Evolutionary conservation across 148 eudicot species (phyloP).

Genomic region (Rhododendron molle): DNA sequence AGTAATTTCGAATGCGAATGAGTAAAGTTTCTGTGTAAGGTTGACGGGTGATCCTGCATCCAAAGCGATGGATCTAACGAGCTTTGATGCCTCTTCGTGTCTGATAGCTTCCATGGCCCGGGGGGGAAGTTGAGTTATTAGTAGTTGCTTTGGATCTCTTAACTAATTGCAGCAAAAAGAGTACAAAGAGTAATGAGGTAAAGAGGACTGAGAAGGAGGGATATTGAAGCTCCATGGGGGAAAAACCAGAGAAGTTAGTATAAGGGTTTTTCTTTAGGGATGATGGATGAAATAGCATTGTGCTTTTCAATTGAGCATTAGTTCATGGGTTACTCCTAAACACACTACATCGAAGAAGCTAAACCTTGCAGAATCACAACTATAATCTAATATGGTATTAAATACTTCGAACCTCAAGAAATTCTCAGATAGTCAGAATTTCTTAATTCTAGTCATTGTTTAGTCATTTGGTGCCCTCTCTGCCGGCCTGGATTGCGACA

Average conservation of each 20-base stretch:
- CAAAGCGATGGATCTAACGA: slow-evolving; percentile 7
- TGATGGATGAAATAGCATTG: neutral
- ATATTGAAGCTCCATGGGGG: neutral
- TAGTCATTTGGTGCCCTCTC: too few relatives aligned
- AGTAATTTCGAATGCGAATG: slow-evolving; percentile 4
- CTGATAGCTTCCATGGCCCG: slow-evolving; percentile 10
- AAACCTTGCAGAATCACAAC: too few relatives aligned
- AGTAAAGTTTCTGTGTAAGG: slow-evolving; percentile 9
- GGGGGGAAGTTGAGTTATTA: neutral
- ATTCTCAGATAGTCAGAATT: too few relatives aligned
- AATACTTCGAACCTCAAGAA: too few relatives aligned
- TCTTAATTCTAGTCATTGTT: too few relatives aligned
- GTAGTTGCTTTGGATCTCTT: neutral
- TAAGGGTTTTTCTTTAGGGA: neutral
- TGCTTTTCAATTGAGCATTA: too few relatives aligned
- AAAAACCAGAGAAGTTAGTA: neutral
- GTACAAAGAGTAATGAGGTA: neutral
- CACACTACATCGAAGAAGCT: too few relatives aligned
- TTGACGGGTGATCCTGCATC: slow-evolving; percentile 12
- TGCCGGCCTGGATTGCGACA: too few relatives aligned
- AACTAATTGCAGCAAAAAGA: neutral
- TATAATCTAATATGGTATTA: too few relatives aligned
- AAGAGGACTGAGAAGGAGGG: neutral
- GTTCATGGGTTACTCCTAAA: too few relatives aligned
- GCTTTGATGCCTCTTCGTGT: slow-evolving; percentile 8